These are phyloP conservation scores for Scutellaria baicalensis DNA, from an alignment of 257 asterid species.

Conservation along the genomic window DNA sequence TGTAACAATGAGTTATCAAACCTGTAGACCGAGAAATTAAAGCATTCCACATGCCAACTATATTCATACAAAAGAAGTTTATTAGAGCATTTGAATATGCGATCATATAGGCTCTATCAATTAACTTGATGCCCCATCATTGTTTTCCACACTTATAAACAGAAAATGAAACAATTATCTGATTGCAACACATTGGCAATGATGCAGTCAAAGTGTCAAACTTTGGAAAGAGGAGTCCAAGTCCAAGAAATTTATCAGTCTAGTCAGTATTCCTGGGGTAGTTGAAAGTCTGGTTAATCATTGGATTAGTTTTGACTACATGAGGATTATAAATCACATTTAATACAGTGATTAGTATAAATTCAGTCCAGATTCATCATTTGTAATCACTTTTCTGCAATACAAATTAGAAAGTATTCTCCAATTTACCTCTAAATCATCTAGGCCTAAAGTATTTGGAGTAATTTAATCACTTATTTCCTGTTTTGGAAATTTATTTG, in stretches of 20 bases:
- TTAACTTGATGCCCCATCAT: neutral
- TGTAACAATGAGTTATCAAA: conserved; percentile 23
- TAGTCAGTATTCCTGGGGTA: neutral
- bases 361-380: neutral
- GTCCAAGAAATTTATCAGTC: neutral
- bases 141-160: neutral
- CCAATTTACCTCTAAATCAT: neutral
- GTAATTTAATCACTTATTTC: neutral
- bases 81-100: neutral
- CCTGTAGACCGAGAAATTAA: neutral
- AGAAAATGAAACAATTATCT: neutral
- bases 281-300: neutral
- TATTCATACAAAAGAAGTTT: neutral
- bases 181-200: neutral
- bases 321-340: neutral
- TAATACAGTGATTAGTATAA: neutral
- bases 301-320: neutral
- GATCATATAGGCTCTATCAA: neutral
- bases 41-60: neutral
- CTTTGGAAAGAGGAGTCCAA: neutral
- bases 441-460: neutral
- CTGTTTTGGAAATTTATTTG: neutral
- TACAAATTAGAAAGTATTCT: neutral
- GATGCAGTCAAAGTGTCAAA: neutral
- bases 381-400: neutral